Base-by-base conservation (phyloP, 257 asterid species). In the Dorcoceras hygrometricum region DNA sequence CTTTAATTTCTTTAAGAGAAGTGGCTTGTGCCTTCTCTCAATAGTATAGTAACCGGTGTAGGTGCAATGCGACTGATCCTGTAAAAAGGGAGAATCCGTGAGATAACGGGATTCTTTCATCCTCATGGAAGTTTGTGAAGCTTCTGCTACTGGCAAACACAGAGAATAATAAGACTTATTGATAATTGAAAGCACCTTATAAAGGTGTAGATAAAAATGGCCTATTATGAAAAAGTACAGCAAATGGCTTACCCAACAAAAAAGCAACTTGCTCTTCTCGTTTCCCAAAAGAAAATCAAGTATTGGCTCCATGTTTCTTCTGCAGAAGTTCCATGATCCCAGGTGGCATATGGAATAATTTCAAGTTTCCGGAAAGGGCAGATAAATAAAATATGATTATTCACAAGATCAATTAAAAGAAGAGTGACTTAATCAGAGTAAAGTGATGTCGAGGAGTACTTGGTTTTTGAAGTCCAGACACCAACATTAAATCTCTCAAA, bases 41-140 rank as follows among this genome's bases (percentile, higher is more conserved):
- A 86, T 74, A 22, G 89, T 83, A 56, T 50, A 57, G 71, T 54
- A 81, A 56, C 84, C 82, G 20, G 95, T 78, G 65, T 69, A 46
- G 25, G 92, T 91, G 66, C 95, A 87, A 64, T 91, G 98, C 18
- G 86, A 84, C 75, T 85, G 95, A 80, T 91, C 96, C 98, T 91
- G 91, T 66, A 63, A 34, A 67, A 66, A 59, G 51, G 51, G 51
- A 43, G 51, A 43, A 12, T 43, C 19, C 0, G n/a, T 43, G 2
- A 14, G 51, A 14, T 43, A 43, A 39, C 19, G 1, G 19, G 4
- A 43, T 3, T 4, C 19, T 43, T 43, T 14, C 51, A 43, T 43
- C 12, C 19, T 43, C 9, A 14, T 43, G 51, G 19, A 12, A 43
- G 51, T 43, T 43, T 2, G 19, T 43, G 51, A 12, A 43, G 51